Base-by-base conservation (phyloP, 2,329 filamentous ascomycete genomes). In the Fragosphaeria purpurea region DNA sequence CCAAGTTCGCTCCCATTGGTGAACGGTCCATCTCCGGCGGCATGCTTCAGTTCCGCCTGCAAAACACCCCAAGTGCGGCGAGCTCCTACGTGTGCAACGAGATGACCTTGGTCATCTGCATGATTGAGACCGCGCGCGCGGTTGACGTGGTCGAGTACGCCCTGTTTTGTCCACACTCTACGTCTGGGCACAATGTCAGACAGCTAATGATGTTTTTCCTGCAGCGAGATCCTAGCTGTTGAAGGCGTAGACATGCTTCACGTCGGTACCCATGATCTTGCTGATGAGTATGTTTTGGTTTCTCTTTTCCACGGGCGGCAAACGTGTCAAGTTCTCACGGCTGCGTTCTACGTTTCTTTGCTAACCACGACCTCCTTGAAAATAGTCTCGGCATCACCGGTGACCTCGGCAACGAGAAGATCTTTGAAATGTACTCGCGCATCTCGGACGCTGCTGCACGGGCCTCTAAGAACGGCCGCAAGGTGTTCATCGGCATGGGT, bases 401-500 rank as follows among this genome's bases (percentile, higher is more conserved):
- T 22, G 45, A 47, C 7, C 37, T 47, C 2, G 45, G 37, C 22
- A 41, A 47, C n/a, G 45, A 47, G 11, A 47, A 47, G n/a, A 41
- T 47, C 6, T 47, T 47, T 11, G 45, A 33, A 30, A 34, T 37
- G 30, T 47, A 47, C 30, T 8, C 37, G 6, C 37, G 37, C 8
- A 41, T 47, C 12, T 47, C 45, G 5, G 45, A 40, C 45, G 45
- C 45, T 6, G 45, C 45, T 7, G 45, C 45, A 8, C 45, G 45
- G 5, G 45, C 45, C 11, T 47, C 45, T 3, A 37, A 32, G 34
- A 47, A 47, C 30, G 45, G 45, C 37, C 45, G 45, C 22, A 47
- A 41, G 11, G 37, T 47, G 12, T 47, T 39, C 45, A 41, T 47
- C 7, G 44, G 45, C 45, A 47, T 47, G 45, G 45, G 45, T 9